Conservation (phyloP, 2,329 filamentous ascomycete species). For the Cordyceps javanica region DNA sequence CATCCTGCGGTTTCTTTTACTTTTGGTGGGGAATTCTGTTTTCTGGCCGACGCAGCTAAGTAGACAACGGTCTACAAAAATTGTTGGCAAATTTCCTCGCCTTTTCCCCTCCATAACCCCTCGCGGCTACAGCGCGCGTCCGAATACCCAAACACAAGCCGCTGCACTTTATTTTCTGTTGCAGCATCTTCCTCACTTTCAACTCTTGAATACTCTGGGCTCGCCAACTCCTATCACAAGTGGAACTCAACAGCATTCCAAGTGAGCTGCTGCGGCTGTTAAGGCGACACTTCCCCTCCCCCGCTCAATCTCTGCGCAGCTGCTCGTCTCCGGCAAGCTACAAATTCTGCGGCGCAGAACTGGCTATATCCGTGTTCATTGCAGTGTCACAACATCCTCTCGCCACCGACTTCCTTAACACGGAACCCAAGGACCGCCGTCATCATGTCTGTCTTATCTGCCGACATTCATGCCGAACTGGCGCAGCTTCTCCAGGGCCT, state of each 20-base stretch:
- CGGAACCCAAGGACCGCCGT: conserved; percentile 14
- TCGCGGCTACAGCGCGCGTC: conserved; percentile 12
- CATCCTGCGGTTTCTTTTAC: background rate
- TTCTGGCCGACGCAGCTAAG: conserved; percentile 2
- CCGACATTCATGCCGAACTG: conserved; percentile 79
- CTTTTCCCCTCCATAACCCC: conserved; percentile 13
- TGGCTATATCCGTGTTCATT: background rate
- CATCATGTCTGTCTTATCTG: conserved; percentile 76
- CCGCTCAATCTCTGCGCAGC: conserved; percentile 1
- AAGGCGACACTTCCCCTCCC: conserved; percentile 1
- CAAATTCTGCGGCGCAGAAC: background rate
- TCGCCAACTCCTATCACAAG: background rate
- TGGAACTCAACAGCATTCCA: background rate
- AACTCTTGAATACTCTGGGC: background rate
- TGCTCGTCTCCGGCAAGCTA: background rate
- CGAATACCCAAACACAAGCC: conserved; percentile 1
- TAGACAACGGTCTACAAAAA: conserved; percentile 7
- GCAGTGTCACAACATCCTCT: no score
- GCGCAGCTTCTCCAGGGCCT: conserved; percentile 81
- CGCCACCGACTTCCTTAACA: background rate
- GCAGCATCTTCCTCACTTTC: background rate
- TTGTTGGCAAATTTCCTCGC: conserved; percentile 12
- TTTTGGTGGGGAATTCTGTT: conserved; percentile 3
- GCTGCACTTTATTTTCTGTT: background rate
- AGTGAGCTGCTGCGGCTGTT: background rate